Evolutionary conservation across 345 rosid species (phyloP).

Genomic region (Erucastrum elatum): DNA sequence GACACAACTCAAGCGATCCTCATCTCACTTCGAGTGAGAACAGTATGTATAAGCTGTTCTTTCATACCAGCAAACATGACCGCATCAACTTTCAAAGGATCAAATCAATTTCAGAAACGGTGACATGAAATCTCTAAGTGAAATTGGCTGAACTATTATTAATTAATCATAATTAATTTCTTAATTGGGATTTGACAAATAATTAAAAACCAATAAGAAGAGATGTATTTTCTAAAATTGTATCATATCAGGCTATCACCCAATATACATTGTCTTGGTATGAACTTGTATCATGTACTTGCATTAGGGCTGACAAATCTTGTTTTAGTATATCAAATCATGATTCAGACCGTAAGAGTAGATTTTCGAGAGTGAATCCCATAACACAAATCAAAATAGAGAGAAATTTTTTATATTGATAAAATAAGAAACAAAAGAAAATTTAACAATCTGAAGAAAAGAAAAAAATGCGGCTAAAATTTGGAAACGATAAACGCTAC

Average conservation of each 20-base stretch:
- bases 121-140: not conserved
- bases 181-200: not conserved
- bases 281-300: not conserved
- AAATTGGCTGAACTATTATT: not conserved
- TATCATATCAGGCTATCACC: not conserved
- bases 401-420: constrained; percentile 1
- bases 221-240: not conserved
- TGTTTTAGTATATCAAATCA: not conserved
- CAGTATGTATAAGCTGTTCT: not conserved
- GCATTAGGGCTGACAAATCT: not conserved
- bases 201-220: not conserved
- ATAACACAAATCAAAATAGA: constrained; percentile 10
- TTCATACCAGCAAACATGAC: not conserved
- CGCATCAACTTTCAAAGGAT: not conserved
- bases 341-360: not conserved
- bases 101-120: not conserved
- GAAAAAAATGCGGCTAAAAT: constrained; percentile 12
- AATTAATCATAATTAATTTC: not conserved
- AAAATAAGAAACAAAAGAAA: constrained; percentile 1
- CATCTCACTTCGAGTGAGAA: not conserved
- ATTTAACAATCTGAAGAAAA: not conserved
- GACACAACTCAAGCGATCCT: not conserved
- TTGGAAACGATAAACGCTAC: not conserved
- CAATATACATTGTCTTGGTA: not conserved
- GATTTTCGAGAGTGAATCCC: constrained; percentile 6